Base-by-base conservation (phyloP, 352 stramenopile species). In the Pythium coloratum region DNA sequence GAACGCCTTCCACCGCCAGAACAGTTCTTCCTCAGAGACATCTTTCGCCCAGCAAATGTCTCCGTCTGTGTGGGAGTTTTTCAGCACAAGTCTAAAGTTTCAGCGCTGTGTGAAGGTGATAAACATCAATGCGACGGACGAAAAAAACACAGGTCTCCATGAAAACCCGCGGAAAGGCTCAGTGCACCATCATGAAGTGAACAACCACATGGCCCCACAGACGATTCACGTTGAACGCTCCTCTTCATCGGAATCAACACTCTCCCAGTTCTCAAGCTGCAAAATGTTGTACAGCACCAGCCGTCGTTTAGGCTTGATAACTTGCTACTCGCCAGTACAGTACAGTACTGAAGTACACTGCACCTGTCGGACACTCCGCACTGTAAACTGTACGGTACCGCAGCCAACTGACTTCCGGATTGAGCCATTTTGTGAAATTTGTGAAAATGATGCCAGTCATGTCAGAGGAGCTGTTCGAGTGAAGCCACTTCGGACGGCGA, bases 31-130 rank as follows among this genome's bases (percentile, higher is more conserved):
- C n/a, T n/a, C 46, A 53, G 46, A 53, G 46, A 53, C 46, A 53
- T 53, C 46, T 32, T 50, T 50, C 44, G 18, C 44, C 2, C 44
- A 20, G n/a, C 46, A 53, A n/a, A 53, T 53, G 46, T 53, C 46
- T 53, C 46, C n/a, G 20, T 53, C 46, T 53, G 46, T 53, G 46
- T 53, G 46, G 7, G 13, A 12, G 13, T 18, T 10, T 44, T 44
- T 13, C 38, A 44, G 38, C 38, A n/a, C 28, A 4, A 30, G 2
- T 30, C 3, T 30, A 30, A 30, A 30, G 28, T 30, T 30, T 30
- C 2, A 30, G 28, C 3, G 28, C 28, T 30, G 28, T 5, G 2
- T 44, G 38, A 5, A 40, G 10, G 7, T 40, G 38, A 44, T 30
- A 30, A 30, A 30, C 28, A 30, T 30, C 28, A 30, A 2, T 30